Evolutionary conservation across 2,329 filamentous ascomycete genomes (phyloP).

Genomic region (Teratosphaeria epicoccoides): DNA sequence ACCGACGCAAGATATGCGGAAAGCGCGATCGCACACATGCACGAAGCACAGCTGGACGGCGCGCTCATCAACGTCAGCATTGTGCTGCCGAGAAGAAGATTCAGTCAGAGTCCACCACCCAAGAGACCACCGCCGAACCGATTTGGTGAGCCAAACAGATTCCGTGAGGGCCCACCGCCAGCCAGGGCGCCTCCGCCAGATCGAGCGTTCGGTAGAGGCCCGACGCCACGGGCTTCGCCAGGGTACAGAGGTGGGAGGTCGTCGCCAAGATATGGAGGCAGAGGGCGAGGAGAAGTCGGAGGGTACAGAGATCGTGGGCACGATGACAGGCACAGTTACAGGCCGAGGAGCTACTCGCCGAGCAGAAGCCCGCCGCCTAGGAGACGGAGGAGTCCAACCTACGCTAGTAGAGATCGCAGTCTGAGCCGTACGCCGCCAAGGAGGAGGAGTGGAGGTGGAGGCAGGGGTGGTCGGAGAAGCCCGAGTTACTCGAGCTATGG

Average conservation of each 20-base stretch:
- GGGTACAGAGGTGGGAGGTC: constrained; percentile 15
- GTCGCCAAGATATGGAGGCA: constrained; percentile 12
- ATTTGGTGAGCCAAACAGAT: constrained; percentile 32
- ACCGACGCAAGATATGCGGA: constrained; percentile 68
- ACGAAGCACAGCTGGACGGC: constrained; percentile 81
- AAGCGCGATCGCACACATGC: constrained; percentile 87
- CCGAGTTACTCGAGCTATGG: constrained; percentile 15
- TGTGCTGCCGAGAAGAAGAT: constrained; percentile 70
- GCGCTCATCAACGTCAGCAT: constrained; percentile 77
- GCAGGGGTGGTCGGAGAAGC: constrained; percentile 9
- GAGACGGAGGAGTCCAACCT: constrained; percentile 28
- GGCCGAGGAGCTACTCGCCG: constrained; percentile 15
- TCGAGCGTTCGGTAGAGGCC: constrained; percentile 9
- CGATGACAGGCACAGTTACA: constrained; percentile 19
- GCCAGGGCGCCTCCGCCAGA: constrained; percentile 21
- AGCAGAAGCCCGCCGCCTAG: constrained; percentile 13
- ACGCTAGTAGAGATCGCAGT: constrained; percentile 18
- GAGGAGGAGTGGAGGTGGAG: constrained; percentile 9
- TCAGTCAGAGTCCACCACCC: constrained; percentile 67
- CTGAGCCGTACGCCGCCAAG: constrained; percentile 16
- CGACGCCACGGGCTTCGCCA: constrained; percentile 19
- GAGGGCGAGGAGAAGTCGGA: constrained; percentile 13
- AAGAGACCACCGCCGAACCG: constrained; percentile 49
- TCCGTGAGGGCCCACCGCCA: constrained; percentile 16
- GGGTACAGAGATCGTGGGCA: constrained; percentile 20